Base-by-base conservation (phyloP, 2,329 filamentous ascomycete species). In the Monosporascus sp. region DNA sequence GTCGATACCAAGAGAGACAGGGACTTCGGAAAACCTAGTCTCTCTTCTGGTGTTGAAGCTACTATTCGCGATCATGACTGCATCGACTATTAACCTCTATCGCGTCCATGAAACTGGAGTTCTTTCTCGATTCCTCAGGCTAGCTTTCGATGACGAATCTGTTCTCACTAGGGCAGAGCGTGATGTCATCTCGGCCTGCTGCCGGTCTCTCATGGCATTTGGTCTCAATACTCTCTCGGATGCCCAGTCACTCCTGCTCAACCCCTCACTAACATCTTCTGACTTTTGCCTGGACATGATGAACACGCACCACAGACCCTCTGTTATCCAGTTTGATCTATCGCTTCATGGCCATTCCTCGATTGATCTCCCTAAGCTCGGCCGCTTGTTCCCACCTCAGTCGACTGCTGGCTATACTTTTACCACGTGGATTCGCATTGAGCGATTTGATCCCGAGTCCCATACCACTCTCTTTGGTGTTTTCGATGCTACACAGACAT, bases 391-490 rank as follows among this genome's bases (percentile, higher is more conserved):
- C 63, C 95, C 94, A 11, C 91, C 94, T 1, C 79, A 83, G 51
- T 84, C 86, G 18, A 82, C 86, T 9, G 76, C 79, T n/a, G 95
- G 94, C 20, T 99, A 97, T 72, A 96, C 91, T 1, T 87, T 99
- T 56, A 83, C 89, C 46, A 83, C 90, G 0, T 99, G 94, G 94
- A 81, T 96, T 49, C 85, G 88, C 20, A 83, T 99, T 55, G 92
- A 97, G 68, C 78, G 84, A 41, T 97, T 94, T 69, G 95, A 99
- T 68, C 75, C 82, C 5, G 82, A 83, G 46, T 86, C 88, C 17
- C 94, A 99, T 69, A 99, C 94, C 0, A 99, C 94, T 0, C 81
- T 99, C 15, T 99, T 99, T 68, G 94, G 94, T 26, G 90, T 94
- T 8, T 97, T 95, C 70, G 94, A 99, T 71, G 79, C 87, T 3